A percentile compares a stretch with the other conserved stretches of the same genome.
Conservation (phyloP, 1,139 yeast genomes). For the Saccharomycopsis crataegensis region DNA sequence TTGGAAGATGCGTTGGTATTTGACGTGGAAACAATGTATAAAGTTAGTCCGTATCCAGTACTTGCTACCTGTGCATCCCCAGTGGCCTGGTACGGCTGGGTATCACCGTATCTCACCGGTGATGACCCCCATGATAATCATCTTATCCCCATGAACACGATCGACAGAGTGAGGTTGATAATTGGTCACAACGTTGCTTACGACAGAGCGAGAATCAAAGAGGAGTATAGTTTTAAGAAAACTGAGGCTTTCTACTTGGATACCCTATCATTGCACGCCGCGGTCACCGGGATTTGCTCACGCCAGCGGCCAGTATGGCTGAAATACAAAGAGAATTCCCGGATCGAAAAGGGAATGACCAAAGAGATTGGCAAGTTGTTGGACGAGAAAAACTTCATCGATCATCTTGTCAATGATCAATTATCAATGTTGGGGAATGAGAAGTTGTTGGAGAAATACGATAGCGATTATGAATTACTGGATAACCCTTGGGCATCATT, state of each 20-base stretch:
- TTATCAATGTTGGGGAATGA: conserved; percentile 25
- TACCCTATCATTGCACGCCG: conserved; percentile 89
- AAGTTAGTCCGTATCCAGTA: conserved; percentile 64
- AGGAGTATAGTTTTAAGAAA: conserved; percentile 66
- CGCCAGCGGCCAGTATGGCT: conserved; percentile 80
- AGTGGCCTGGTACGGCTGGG: conserved; percentile 93
- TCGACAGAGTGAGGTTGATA: conserved; percentile 45
- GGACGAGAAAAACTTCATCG: conserved; percentile 21
- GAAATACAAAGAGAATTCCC: conserved; percentile 42
- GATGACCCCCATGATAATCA: conserved; percentile 38
- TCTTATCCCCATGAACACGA: conserved; percentile 64
- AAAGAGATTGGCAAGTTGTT: conserved; percentile 22
- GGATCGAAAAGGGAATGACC: conserved; percentile 21
- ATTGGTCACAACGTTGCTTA: conserved; percentile 89
- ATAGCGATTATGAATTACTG: conserved; percentile 24
- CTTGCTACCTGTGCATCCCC: conserved; percentile 76
- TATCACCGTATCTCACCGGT: conserved; percentile 70
- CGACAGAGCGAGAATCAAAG: conserved; percentile 79
- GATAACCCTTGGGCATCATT: conserved; percentile 70
- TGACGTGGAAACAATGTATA: conserved; percentile 85
- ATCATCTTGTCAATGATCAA: conserved; percentile 9
- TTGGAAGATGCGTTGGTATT: conserved; percentile 59
- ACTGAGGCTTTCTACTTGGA: conserved; percentile 78
- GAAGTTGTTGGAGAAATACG: conserved; percentile 22
- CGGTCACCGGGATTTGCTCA: conserved; percentile 88